Percentiles rank a stretch among this genome's conserved stretches.
These are phyloP conservation scores for Colletotrichum cereale DNA, from an alignment of 2,329 filamentous ascomycete genomes.

Conservation along the genomic window DNA sequence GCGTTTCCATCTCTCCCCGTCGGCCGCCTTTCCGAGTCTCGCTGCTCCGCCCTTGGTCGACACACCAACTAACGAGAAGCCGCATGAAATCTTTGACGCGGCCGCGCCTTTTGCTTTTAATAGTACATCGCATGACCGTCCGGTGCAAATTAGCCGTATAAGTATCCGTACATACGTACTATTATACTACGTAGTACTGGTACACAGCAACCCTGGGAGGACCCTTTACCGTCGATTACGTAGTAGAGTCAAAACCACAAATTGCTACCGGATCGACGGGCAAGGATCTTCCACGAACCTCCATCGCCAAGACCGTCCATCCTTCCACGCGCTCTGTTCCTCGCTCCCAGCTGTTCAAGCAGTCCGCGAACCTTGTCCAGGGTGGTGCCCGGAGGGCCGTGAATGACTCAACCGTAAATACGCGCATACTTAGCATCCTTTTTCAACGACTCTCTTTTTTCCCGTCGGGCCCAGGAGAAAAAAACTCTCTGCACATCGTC, in stretches of 20 bases:
- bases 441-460: background rate
- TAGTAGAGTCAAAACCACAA: background rate
- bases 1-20: background rate
- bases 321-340: background rate
- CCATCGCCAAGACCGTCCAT: conserved; percentile 21
- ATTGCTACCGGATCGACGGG: background rate
- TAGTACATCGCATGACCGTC: background rate
- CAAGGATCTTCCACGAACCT: conserved; percentile 22
- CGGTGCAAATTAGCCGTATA: conserved; percentile 3
- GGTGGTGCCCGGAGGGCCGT: background rate
- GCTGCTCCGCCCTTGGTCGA: conserved; percentile 14
- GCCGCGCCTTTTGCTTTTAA: background rate
- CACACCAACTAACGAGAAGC: background rate
- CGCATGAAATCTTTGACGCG: background rate
- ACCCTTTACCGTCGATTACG: conserved; percentile 2
- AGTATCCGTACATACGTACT: too few species aligned
- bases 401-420: conserved; percentile 30
- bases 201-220: too few species aligned
- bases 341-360: background rate
- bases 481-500: background rate
- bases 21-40: conserved; percentile 15
- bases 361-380: conserved; percentile 1
- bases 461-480: background rate
- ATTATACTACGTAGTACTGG: too few species aligned
- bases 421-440: too few species aligned